Percentiles rank a stretch among this genome's conserved stretches.
Conservation (phyloP, 306 rosid genomes). For the Biancaea sappan region DNA sequence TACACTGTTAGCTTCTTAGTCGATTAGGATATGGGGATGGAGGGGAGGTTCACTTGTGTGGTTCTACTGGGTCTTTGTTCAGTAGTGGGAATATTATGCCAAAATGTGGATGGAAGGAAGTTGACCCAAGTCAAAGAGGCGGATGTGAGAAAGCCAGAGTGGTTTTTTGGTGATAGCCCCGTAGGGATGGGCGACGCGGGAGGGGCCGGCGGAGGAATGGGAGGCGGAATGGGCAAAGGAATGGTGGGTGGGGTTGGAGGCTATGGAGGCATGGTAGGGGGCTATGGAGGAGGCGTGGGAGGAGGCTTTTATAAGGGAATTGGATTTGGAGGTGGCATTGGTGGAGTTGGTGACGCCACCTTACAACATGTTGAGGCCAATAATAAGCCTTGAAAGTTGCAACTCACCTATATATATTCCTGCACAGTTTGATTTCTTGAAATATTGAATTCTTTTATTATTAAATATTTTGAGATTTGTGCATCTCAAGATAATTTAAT, state of each 20-base stretch:
- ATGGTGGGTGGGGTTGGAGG: conserved; percentile 37
- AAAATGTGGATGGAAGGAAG: conserved; percentile 44
- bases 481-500: too few relatives aligned
- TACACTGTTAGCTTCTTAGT: conserved; percentile 9
- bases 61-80: conserved; percentile 41
- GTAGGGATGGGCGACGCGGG: conserved; percentile 21
- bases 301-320: not conserved
- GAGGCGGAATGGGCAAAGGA: conserved; percentile 22
- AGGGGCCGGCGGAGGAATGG: conserved; percentile 23
- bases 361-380: conserved; percentile 33
- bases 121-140: conserved; percentile 35
- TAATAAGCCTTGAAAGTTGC: conserved; percentile 39
- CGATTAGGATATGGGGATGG: conserved; percentile 23
- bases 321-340: not conserved
- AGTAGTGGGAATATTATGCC: conserved; percentile 33
- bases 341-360: conserved; percentile 33
- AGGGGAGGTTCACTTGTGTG: conserved; percentile 41
- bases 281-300: conserved; percentile 21
- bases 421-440: too few relatives aligned
- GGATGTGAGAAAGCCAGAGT: conserved; percentile 50
- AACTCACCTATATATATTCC: too few relatives aligned
- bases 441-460: too few relatives aligned
- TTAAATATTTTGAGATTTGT: too few relatives aligned
- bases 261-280: not conserved
- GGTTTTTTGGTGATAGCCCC: conserved; percentile 40